Conservation (phyloP, 306 rosid species). For the Cicer chorassanicum region DNA sequence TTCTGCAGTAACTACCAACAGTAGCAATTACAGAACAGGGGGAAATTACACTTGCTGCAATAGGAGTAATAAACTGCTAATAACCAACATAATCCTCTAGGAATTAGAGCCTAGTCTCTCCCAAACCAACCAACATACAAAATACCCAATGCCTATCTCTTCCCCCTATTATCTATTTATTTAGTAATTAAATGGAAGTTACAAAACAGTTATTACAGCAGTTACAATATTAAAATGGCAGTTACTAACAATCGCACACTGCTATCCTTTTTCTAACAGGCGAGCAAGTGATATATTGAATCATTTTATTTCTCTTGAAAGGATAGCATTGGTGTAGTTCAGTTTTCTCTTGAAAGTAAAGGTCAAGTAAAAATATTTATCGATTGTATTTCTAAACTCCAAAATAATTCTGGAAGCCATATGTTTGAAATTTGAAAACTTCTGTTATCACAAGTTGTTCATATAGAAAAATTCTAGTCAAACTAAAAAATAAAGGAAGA, state of each 20-base stretch:
- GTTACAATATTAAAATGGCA: too few relatives aligned
- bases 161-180: too few relatives aligned
- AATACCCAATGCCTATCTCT: too few relatives aligned
- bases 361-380: not conserved
- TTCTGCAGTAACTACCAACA: not conserved
- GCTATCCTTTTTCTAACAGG: not conserved
- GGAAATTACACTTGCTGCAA: not conserved
- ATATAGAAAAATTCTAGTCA: constrained; percentile 2
- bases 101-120: too few relatives aligned
- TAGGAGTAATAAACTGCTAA: too few relatives aligned
- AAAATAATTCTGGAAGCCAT: not conserved
- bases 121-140: too few relatives aligned
- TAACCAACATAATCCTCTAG: too few relatives aligned
- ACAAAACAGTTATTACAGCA: too few relatives aligned
- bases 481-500: constrained; percentile 7
- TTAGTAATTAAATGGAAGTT: too few relatives aligned
- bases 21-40: not conserved
- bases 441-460: not conserved
- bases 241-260: not conserved
- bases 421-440: constrained; percentile 7
- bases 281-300: not conserved
- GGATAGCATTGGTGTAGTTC: not conserved
- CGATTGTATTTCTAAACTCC: constrained; percentile 21
- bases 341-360: constrained; percentile 12
- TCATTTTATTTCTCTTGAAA: too few relatives aligned